Conservation (phyloP, 1,139 yeast species). For the Pichia sp. region DNA sequence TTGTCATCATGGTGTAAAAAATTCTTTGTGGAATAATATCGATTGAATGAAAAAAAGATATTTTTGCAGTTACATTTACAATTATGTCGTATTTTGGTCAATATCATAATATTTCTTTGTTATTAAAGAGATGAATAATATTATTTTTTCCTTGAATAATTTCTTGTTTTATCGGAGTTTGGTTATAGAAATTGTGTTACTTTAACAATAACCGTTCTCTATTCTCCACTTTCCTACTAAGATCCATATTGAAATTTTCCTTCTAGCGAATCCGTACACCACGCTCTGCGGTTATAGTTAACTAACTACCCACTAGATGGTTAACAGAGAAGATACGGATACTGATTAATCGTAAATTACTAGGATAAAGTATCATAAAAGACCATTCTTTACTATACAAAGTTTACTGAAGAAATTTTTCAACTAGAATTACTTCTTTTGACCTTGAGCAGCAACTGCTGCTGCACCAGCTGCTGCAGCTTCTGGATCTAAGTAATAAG, state of each 20-base stretch:
- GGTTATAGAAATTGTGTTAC: no score
- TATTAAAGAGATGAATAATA: no score
- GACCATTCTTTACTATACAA: not conserved
- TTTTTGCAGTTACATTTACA: not conserved
- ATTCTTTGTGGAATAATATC: not conserved
- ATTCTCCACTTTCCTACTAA: no score
- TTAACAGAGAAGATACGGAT: no score
- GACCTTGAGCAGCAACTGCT: constrained; percentile 97
- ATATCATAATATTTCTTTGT: not conserved
- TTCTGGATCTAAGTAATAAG: constrained; percentile 97
- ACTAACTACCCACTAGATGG: no score
- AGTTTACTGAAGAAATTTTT: not conserved
- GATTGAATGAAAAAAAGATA: not conserved
- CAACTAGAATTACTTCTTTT: constrained; percentile 40
- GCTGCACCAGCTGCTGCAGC: constrained; percentile 99
- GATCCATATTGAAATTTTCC: no score
- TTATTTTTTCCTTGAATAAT: no score
- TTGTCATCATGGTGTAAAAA: not conserved
- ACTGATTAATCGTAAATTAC: no score
- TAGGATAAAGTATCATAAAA: not conserved
- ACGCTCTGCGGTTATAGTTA: no score
- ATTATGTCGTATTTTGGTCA: not conserved
- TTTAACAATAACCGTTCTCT: no score
- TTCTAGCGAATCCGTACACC: constrained; percentile 1
- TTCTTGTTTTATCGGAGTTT: no score